phyloP scores from a whole-genome alignment of 441 rosid genomes.

The Bocquillonia castaneifolia region DNA sequence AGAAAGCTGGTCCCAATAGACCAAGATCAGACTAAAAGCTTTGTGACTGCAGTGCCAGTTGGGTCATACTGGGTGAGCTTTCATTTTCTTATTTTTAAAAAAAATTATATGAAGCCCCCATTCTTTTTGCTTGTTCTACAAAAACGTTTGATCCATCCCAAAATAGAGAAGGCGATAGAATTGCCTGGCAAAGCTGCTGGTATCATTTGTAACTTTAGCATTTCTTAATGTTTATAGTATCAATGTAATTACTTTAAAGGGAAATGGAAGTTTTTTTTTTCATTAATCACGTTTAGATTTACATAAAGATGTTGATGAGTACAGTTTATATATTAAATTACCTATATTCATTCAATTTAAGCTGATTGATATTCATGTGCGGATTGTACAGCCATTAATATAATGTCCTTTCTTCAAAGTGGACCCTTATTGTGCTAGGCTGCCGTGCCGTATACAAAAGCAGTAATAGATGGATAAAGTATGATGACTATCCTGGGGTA shows the following conservation, averaged over 20 bases:
- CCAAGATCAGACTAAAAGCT: slow-evolving; percentile 66
- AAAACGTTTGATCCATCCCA: background rate
- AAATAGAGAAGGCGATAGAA: slow-evolving; percentile 18
- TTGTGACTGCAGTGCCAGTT: background rate
- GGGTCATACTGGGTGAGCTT: slow-evolving; percentile 30
- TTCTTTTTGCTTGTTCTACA: background rate
- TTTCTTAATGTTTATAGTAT: slow-evolving; percentile 17
- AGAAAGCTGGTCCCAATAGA: slow-evolving; percentile 49
- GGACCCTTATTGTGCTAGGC: no score
- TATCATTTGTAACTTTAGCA: slow-evolving; percentile 22
- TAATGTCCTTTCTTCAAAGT: no score
- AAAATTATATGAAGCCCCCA: slow-evolving; percentile 26
- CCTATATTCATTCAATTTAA: background rate
- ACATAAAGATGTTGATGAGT: background rate
- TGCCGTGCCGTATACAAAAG: no score
- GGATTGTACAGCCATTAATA: slow-evolving; percentile 5
- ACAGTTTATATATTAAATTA: background rate
- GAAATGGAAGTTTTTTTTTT: no score
- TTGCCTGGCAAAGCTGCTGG: slow-evolving; percentile 12
- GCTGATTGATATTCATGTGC: no score
- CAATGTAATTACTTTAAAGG: no score
- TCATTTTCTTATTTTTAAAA: slow-evolving; percentile 11
- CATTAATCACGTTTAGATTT: slow-evolving; percentile 6
- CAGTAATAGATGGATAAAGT: no score
- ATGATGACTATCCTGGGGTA: no score